Evolutionary conservation across 805 yeast species (phyloP), one percentile per base, ranked within the genome.

Genomic region (Allodekkera sacchari): DNA sequence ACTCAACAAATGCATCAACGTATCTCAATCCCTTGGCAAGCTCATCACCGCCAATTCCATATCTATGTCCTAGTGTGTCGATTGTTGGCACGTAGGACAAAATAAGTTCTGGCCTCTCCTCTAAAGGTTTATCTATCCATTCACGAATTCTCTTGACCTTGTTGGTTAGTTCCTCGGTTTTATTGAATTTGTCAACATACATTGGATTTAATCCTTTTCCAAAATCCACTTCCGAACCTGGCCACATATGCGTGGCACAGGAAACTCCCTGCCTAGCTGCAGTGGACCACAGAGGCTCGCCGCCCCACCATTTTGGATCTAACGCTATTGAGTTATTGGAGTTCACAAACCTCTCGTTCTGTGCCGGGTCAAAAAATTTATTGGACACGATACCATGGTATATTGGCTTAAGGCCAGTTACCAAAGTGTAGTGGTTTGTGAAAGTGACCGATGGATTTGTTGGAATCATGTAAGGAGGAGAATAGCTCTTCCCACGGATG

Each of bases 191-290:
- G 42, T 80, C 92, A 21, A 74, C 72, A 29, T 66, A 68, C 34
- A 67, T 49, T 2, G 81, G 77, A 15, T 65, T 68, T 5, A 31
- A 18, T 34, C 71, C 63, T 34, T 48, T 35, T 22, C 57, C 57
- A 48, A 70, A 74, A 17, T 68, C 66, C 6, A 77, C 94, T 44
- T 85, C 95, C 36, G 87, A 75, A 2, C 96, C 96, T 0, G 96
- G 96, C 94, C 94, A 88, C 95, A 85, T 87, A 54, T 87, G 94
- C n/a, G 84, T 79, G 0, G 87, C 94, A 5, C 80, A 57, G 3
- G 59, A 59, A 2, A 79, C 67, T 5, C 76, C 78, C 37, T 81
- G 81, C 13, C 53, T 52, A 18, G 62, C 63, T 0, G 89, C 85
- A 1, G 94, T 83, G 20, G 67, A 59, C 96, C 96, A 88, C 14